Percentiles rank a stretch among this genome's conserved stretches.
Evolutionary conservation across 2,329 filamentous ascomycete genomes (phyloP).

Genomic region (Claviceps africana): DNA sequence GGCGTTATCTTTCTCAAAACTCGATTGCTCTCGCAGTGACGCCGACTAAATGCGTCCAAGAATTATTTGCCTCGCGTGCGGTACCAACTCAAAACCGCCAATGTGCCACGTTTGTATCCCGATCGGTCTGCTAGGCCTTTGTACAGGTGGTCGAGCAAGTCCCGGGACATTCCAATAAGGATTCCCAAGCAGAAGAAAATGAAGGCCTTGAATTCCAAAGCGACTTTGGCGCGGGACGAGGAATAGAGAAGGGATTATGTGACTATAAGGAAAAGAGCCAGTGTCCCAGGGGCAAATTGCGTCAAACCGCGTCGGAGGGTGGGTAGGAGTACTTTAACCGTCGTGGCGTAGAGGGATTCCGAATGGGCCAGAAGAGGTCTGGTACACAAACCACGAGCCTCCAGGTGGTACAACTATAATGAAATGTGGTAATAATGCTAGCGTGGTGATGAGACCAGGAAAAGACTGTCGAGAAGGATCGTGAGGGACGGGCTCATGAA

Average conservation of each 20-base stretch:
- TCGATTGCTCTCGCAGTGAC: not conserved
- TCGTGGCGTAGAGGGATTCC: not conserved
- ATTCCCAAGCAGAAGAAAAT: not conserved
- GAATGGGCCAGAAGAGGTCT: not conserved
- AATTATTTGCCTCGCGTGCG: conserved; percentile 17
- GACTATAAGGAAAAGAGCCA: not conserved
- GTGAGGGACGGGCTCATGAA: not conserved
- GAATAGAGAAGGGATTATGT: not conserved
- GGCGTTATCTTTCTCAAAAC: conserved; percentile 4
- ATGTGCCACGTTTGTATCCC: conserved; percentile 9
- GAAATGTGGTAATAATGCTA: not conserved
- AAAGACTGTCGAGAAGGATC: not conserved
- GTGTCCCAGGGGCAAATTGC: not conserved
- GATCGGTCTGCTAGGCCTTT: conserved; percentile 9
- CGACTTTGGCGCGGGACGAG: not conserved
- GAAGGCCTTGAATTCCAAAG: not conserved
- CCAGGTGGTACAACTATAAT: not conserved
- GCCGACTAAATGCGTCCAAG: conserved; percentile 13
- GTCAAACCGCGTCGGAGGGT: not conserved
- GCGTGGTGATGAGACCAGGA: not conserved
- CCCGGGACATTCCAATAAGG: conserved; percentile 6
- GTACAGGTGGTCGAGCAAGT: conserved; percentile 12
- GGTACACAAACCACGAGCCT: not conserved
- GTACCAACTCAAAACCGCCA: conserved; percentile 20
- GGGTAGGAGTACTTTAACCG: not conserved